Evolutionary conservation across 805 yeast species (phyloP).

Genomic region (Zygosaccharomyces siamensis): DNA sequence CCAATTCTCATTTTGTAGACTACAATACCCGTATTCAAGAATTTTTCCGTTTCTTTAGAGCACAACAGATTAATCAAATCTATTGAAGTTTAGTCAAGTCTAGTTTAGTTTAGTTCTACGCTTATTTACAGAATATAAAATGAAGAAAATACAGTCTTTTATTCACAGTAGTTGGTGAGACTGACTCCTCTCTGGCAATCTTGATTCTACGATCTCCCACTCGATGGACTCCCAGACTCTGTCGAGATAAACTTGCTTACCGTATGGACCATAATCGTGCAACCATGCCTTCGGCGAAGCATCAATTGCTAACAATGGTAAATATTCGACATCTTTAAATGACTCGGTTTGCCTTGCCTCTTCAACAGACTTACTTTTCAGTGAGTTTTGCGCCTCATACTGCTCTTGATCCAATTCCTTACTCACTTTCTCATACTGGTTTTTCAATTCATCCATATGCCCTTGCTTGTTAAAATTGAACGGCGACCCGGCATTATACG

Average conservation of each 20-base stretch:
- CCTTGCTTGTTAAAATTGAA: slow-evolving; percentile 53
- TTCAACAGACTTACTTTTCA: slow-evolving; percentile 30
- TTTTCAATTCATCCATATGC: slow-evolving; percentile 32
- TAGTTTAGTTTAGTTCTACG: neutral
- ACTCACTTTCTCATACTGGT: slow-evolving; percentile 22
- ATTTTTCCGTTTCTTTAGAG: neutral
- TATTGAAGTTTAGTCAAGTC: no score
- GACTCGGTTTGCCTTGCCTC: slow-evolving; percentile 37
- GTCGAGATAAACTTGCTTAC: slow-evolving; percentile 58
- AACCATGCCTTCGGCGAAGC: slow-evolving; percentile 67
- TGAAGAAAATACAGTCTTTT: neutral
- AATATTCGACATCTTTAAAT: slow-evolving; percentile 30
- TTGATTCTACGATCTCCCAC: slow-evolving; percentile 62
- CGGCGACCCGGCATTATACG: slow-evolving; percentile 89
- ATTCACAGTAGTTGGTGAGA: slow-evolving; percentile 7
- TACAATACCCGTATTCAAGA: neutral
- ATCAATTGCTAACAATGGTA: slow-evolving; percentile 67
- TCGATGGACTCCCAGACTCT: slow-evolving; percentile 66
- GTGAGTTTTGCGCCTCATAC: slow-evolving; percentile 7
- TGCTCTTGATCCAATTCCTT: slow-evolving; percentile 15
- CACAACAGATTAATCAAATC: neutral
- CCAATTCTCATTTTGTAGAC: neutral
- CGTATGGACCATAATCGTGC: slow-evolving; percentile 73
- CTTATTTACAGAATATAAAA: slow-evolving; percentile 1
- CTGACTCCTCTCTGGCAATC: slow-evolving; percentile 30